These are phyloP conservation scores for Arabidopsis lyrata DNA, from an alignment of 441 rosid species.

Conservation along the genomic window DNA sequence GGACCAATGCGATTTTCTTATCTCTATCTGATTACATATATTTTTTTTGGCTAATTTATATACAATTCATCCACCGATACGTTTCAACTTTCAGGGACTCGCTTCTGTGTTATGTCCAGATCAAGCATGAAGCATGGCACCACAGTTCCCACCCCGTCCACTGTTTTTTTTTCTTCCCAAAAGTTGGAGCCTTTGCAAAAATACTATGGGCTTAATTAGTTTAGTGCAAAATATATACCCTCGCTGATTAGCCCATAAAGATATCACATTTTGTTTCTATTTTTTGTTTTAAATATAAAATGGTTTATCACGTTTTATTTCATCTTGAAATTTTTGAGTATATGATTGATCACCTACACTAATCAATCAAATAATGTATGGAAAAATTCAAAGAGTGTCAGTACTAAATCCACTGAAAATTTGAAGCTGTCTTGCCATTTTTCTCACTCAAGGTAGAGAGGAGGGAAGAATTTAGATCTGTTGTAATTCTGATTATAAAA, in stretches of 20 bases:
- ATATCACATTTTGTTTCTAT: background rate
- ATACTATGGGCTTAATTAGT: background rate
- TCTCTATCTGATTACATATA: background rate
- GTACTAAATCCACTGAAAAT: conserved; percentile 13
- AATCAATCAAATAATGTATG: conserved; percentile 36
- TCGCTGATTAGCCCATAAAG: background rate
- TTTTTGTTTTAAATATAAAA: no score
- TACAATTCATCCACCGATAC: no score
- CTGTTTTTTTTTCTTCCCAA: no score
- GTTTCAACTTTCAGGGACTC: no score
- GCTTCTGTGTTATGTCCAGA: no score
- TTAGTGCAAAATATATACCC: background rate
- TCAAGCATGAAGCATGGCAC: no score
- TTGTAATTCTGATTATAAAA: conserved; percentile 24
- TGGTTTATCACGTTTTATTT: no score
- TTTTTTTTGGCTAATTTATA: no score
- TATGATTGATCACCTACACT: conserved; percentile 26
- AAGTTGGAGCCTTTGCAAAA: no score
- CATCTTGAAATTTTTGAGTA: background rate
- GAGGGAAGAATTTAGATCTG: conserved; percentile 28
- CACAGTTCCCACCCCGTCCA: no score
- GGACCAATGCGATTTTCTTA: background rate
- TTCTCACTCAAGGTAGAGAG: conserved; percentile 1
- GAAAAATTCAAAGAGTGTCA: conserved; percentile 21
- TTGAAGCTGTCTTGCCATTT: background rate